phyloP scores from a whole-genome alignment of 2,329 filamentous ascomycete species.

The Claviceps paspali region DNA sequence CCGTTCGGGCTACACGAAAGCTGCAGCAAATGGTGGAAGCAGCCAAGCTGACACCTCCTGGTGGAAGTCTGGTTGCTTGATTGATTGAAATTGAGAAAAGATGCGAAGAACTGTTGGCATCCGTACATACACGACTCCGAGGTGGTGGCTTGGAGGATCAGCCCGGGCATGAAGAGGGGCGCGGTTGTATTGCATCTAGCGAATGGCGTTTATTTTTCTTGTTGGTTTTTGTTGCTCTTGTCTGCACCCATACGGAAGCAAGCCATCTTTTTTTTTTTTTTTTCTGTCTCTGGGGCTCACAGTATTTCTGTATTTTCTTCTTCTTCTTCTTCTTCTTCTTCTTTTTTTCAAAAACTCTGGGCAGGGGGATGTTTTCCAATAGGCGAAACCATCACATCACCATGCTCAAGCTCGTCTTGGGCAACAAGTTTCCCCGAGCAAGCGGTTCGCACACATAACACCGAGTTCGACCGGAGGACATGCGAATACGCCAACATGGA shows the following conservation, averaged over 20 bases:
- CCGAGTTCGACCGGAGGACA: too few relatives aligned
- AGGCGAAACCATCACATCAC: too few relatives aligned
- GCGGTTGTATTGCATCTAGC: slow-evolving; percentile 19
- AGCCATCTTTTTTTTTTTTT: too few relatives aligned
- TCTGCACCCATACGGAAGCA: slow-evolving; percentile 9
- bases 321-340: too few relatives aligned
- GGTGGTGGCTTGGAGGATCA: neutral
- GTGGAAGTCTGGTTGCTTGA: slow-evolving; percentile 2
- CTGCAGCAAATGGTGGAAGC: slow-evolving; percentile 52
- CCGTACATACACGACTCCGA: too few relatives aligned
- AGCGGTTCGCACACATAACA: neutral
- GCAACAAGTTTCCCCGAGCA: neutral
- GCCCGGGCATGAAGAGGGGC: neutral
- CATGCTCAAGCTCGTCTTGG: too few relatives aligned
- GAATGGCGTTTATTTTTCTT: slow-evolving; percentile 19
- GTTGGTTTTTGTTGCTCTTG: slow-evolving; percentile 9
- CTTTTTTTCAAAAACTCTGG: neutral
- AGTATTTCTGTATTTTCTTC: too few relatives aligned
- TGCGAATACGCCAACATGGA: too few relatives aligned
- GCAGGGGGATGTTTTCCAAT: too few relatives aligned
- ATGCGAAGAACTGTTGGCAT: too few relatives aligned
- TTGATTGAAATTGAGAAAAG: too few relatives aligned
- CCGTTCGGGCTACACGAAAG: slow-evolving; percentile 53
- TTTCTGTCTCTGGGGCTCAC: slow-evolving; percentile 2
- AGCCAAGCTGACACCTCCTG: slow-evolving; percentile 40